A percentile compares a stretch with the other conserved stretches of the same genome.
phyloP scores from a whole-genome alignment of 805 yeast genomes.

The Suhomyces xylopsoci region DNA sequence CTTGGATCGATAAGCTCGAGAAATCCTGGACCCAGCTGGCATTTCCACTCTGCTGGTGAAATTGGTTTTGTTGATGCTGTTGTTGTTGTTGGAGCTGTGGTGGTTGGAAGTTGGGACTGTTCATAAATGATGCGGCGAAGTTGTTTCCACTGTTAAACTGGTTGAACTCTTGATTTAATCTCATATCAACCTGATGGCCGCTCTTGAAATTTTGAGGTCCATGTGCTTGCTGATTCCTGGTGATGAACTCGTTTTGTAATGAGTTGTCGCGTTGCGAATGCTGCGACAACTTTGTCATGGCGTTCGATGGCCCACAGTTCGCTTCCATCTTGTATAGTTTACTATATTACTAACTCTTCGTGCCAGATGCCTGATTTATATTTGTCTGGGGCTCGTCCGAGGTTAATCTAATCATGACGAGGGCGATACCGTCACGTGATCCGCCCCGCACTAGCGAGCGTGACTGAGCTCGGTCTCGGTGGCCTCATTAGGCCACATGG shows the following conservation, averaged over 20 bases:
- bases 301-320: conserved; percentile 46
- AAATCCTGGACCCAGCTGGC: conserved; percentile 31
- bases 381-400: neutral
- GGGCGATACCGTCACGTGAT: neutral
- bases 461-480: neutral
- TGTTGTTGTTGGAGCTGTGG: conserved; percentile 10
- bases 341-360: neutral
- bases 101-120: conserved; percentile 5
- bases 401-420: neutral
- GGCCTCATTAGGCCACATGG: neutral
- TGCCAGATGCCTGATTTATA: neutral
- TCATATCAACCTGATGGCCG: conserved; percentile 25
- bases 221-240: conserved; percentile 6
- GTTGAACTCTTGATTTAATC: conserved; percentile 39
- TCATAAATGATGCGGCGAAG: conserved; percentile 16
- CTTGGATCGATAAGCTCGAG: conserved; percentile 19
- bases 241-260: conserved; percentile 30
- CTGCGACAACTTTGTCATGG: conserved; percentile 39
- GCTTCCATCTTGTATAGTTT: conserved; percentile 25
- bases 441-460: neutral
- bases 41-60: conserved; percentile 4
- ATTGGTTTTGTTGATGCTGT: conserved; percentile 8
- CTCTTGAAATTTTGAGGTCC: conserved; percentile 12
- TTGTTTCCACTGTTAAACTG: conserved; percentile 22
- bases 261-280: conserved; percentile 42